Evolutionary conservation across 345 rosid species (phyloP).

Genomic region (Bretschneidera sinensis): DNA sequence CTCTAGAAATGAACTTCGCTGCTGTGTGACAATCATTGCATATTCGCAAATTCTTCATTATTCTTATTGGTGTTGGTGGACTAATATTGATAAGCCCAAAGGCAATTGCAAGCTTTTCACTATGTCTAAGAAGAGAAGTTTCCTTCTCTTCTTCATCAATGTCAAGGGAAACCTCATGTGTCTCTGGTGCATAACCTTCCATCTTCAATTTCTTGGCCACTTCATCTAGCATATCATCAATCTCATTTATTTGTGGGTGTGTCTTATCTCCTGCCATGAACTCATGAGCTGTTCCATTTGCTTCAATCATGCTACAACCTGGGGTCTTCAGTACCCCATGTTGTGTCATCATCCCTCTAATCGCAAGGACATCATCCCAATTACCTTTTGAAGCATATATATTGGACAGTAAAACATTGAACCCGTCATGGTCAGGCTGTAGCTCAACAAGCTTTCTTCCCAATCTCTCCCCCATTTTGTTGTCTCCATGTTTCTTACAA

Average conservation of each 20-base stretch:
- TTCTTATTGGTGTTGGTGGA: slow-evolving; percentile 38
- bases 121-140: slow-evolving; percentile 37
- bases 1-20: slow-evolving; percentile 37
- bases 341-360: slow-evolving; percentile 44
- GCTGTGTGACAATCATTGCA: slow-evolving; percentile 42
- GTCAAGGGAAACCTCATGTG: slow-evolving; percentile 39
- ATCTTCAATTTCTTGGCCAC: slow-evolving; percentile 33
- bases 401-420: slow-evolving; percentile 49
- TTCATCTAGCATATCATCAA: slow-evolving; percentile 41
- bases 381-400: slow-evolving; percentile 52
- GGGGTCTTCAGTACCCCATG: slow-evolving; percentile 47
- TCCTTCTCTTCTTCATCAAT: slow-evolving; percentile 58
- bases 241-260: slow-evolving; percentile 35
- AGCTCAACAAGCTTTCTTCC: slow-evolving; percentile 56
- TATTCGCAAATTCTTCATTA: slow-evolving; percentile 45
- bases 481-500: slow-evolving; percentile 43
- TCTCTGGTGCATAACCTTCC: slow-evolving; percentile 44
- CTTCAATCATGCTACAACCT: slow-evolving; percentile 53
- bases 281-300: slow-evolving; percentile 44
- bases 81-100: slow-evolving; percentile 37
- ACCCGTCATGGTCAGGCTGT: slow-evolving; percentile 59
- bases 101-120: slow-evolving; percentile 57
- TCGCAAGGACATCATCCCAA: slow-evolving; percentile 48
- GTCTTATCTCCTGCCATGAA: slow-evolving; percentile 47
- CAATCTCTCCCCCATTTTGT: slow-evolving; percentile 50